phyloP scores from a whole-genome alignment of 129 eudicot genomes.

The Tagetes erecta region DNA sequence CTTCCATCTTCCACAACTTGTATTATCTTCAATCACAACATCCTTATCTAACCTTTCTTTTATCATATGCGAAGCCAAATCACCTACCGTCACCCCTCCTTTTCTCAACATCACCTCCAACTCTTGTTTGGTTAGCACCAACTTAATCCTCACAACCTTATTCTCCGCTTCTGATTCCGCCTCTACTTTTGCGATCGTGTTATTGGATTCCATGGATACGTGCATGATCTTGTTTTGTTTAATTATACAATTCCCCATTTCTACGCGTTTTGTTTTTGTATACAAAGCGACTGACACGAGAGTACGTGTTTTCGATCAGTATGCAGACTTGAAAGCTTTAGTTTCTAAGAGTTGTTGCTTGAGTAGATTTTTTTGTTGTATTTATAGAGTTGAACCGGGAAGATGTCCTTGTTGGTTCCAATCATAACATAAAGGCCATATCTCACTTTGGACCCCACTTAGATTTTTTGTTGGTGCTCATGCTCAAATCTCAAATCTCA shows the following conservation, averaged over 20 bases:
- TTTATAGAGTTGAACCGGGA: conserved; percentile 27
- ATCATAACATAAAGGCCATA: conserved; percentile 33
- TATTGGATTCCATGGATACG: conserved; percentile 18
- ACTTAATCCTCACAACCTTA: conserved; percentile 68
- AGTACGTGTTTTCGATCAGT: neutral
- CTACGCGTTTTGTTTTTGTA: conserved; percentile 6
- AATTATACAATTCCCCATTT: conserved; percentile 77
- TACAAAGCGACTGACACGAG: conserved; percentile 1
- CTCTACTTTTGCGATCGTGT: conserved; percentile 26
- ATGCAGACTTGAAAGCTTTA: conserved; percentile 16
- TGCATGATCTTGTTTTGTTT: conserved; percentile 55
- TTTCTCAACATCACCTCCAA: conserved; percentile 56
- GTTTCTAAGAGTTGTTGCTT: conserved; percentile 30
- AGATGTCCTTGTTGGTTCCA: conserved; percentile 30
- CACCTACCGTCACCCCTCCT: conserved; percentile 52
- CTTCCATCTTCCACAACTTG: conserved; percentile 44
- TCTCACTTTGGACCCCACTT: conserved; percentile 51
- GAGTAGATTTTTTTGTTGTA: conserved; percentile 22
- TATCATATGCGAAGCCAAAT: conserved; percentile 40
- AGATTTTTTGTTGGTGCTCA: conserved; percentile 36
- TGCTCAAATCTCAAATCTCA: neutral
- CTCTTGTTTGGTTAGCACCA: conserved; percentile 73
- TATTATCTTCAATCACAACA: conserved; percentile 22
- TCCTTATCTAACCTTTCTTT: conserved; percentile 19
- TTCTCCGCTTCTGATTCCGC: conserved; percentile 26